Conservation (phyloP, 257 asterid species). For the Rubia yunnanensis region DNA sequence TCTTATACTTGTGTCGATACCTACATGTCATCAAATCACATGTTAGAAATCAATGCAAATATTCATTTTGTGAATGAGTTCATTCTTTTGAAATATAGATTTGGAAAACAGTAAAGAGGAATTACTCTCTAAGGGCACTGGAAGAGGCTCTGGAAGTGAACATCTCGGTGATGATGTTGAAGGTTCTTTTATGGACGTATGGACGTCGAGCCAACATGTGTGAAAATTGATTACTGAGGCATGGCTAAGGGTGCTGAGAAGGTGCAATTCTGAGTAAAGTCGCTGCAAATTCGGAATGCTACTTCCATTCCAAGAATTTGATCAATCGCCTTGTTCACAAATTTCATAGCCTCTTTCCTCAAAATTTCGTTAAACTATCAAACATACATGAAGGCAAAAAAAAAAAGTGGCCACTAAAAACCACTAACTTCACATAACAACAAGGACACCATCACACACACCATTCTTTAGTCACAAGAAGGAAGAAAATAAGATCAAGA, state of each 20-base stretch:
- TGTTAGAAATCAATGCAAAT: not conserved
- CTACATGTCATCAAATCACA: constrained; percentile 38
- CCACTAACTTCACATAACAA: not conserved
- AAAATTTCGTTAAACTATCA: constrained; percentile 69
- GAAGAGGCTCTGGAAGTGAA: no score
- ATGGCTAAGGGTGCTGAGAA: constrained; percentile 75
- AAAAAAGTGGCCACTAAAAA: not conserved
- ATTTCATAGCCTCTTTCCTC: constrained; percentile 97
- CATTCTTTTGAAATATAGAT: constrained; percentile 2
- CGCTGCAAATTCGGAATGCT: constrained; percentile 78
- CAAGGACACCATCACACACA: not conserved
- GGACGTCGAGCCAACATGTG: constrained; percentile 89
- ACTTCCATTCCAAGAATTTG: constrained; percentile 82
- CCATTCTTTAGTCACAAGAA: not conserved
- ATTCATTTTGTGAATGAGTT: not conserved
- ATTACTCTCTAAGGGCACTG: constrained; percentile 93
- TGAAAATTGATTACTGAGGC: constrained; percentile 69
- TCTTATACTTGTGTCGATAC: constrained; percentile 66
- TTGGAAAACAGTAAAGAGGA: constrained; percentile 10
- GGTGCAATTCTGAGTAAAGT: constrained; percentile 88
- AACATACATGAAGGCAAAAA: no score
- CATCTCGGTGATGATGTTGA: constrained; percentile 89
- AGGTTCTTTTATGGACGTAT: constrained; percentile 50
- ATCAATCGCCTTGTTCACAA: constrained; percentile 81
- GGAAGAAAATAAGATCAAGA: not conserved